Evolutionary conservation across 495 filamentous ascomycete species (phyloP), one percentile per base, ranked within the genome.

Genomic region (Aspergillus sparsus): DNA sequence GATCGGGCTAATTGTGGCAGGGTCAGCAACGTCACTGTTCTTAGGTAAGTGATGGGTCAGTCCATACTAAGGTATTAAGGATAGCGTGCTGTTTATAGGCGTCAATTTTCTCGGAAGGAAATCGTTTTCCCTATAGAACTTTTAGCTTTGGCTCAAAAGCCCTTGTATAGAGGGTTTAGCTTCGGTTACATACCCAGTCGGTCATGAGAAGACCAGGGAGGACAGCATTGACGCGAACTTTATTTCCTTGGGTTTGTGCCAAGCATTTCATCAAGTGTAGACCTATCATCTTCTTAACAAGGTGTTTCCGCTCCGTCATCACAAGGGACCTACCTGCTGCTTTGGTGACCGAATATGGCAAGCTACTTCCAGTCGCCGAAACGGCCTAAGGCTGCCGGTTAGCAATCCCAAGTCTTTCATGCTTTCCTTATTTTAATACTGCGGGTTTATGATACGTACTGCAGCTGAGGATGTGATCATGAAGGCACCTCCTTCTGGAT

Each of bases 221-320:
- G 0, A 88, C 80, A 34, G 88, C 86, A 68, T 91, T 90, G 32
- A 89, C 74, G 15, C 88, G 76, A 13, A 87, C 70, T 62, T 89
- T 89, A 6, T 80, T 73, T 1, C 87, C 88, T 62, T 89, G 85
- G 0, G 78, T 85, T 53, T 74, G 74, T 1, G 88, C 89, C n/a
- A 91, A 77, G 62, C 87, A 87, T 61, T 87, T 87, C 81, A 91
- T 86, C 44, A 91, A 71, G 62, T 91, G 89, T 46, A 92, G 66
- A 27, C 82, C 83, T 75, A 5, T 31, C 36, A 51, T 1, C 13
- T 34, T 13, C 5, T 62, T 16, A 66, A 66, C 7, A 61, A 34
- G 10, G n/a, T 41, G 12, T 27, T 7, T 57, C 31, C 11, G 39
- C 39, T 42, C 12, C 37, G 7, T 41, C 11, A 54, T n/a, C 1